Percentiles rank a stretch among this genome's conserved stretches.
Evolutionary conservation across 768 basidiomycete species (phyloP).

Genomic region (Termitomyces sp.): DNA sequence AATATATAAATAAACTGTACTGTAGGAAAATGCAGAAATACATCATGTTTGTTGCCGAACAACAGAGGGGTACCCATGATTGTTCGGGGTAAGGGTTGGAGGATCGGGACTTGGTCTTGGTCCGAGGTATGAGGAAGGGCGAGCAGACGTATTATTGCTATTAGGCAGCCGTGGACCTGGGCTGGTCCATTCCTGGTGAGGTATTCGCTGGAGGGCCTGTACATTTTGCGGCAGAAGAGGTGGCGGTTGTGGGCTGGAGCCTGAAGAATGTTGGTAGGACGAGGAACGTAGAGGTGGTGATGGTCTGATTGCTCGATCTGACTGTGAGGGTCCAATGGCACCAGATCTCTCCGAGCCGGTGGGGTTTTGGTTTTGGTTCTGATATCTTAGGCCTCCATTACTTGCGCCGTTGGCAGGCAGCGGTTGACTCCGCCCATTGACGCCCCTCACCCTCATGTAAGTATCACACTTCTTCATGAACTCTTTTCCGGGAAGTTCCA

Average conservation of each 20-base stretch:
- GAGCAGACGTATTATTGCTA: slow-evolving; percentile 21
- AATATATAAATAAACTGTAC: slow-evolving; percentile 21
- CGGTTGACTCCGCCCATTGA: slow-evolving; percentile 46
- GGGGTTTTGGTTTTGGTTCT: slow-evolving; percentile 29
- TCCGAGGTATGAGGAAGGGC: slow-evolving; percentile 48
- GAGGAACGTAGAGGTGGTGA: slow-evolving; percentile 29
- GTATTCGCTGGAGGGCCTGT: slow-evolving; percentile 10
- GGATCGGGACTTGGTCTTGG: slow-evolving; percentile 39
- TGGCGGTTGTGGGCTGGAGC: slow-evolving; percentile 34
- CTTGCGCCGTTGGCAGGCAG: slow-evolving; percentile 30
- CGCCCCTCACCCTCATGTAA: slow-evolving; percentile 71
- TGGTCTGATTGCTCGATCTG: slow-evolving; percentile 33
- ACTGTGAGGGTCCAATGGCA: slow-evolving; percentile 28
- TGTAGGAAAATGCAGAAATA: slow-evolving; percentile 18
- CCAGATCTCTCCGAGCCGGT: slow-evolving; percentile 43
- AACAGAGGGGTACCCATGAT: slow-evolving; percentile 45
- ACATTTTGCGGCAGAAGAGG: slow-evolving; percentile 21
- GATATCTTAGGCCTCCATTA: slow-evolving; percentile 36
- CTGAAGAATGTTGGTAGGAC: slow-evolving; percentile 26
- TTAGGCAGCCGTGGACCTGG: slow-evolving; percentile 32
- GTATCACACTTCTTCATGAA: slow-evolving; percentile 93
- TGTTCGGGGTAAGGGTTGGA: slow-evolving; percentile 29
- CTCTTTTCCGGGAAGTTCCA: slow-evolving; percentile 91
- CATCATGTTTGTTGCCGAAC: slow-evolving; percentile 47
- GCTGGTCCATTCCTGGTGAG: slow-evolving; percentile 38